A percentile compares a stretch with the other conserved stretches of the same genome.
These are phyloP conservation scores for Yarrowia sp. DNA, from an alignment of 805 yeast species.

Conservation along the genomic window DNA sequence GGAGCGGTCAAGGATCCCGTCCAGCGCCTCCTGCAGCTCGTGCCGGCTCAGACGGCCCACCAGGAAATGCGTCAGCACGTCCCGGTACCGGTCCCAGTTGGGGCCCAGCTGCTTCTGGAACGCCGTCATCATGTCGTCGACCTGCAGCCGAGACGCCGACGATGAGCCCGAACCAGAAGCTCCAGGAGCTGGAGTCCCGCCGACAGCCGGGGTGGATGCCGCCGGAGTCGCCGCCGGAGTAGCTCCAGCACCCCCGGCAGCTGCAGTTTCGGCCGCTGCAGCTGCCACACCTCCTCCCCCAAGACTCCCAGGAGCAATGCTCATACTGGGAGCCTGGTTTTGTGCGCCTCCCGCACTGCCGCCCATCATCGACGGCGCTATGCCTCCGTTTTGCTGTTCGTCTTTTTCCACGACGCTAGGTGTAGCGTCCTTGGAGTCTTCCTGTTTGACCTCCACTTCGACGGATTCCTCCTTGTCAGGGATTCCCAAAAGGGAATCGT, in stretches of 20 bases:
- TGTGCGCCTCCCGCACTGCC: slow-evolving; percentile 1
- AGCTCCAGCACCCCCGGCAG: neutral
- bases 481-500: slow-evolving; percentile 39
- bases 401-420: slow-evolving; percentile 17
- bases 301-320: slow-evolving; percentile 14
- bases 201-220: slow-evolving; percentile 1
- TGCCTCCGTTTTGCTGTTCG: slow-evolving; percentile 9
- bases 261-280: neutral
- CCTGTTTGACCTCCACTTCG: slow-evolving; percentile 35
- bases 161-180: neutral
- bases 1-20: slow-evolving; percentile 59
- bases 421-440: slow-evolving; percentile 44
- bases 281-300: neutral
- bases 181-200: slow-evolving; percentile 6
- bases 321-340: slow-evolving; percentile 1
- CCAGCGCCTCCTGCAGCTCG: slow-evolving; percentile 70
- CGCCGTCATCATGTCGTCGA: slow-evolving; percentile 71
- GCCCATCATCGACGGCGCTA: slow-evolving; percentile 28
- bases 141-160: slow-evolving; percentile 55
- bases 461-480: slow-evolving; percentile 40
- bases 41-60: slow-evolving; percentile 77
- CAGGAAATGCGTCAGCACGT: slow-evolving; percentile 74
- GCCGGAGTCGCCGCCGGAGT: neutral
- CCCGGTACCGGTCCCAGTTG: slow-evolving; percentile 87
- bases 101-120: slow-evolving; percentile 76